Conservation (phyloP, 1,284 basidiomycete genomes). For the Lentinula novae-zelandiae region DNA sequence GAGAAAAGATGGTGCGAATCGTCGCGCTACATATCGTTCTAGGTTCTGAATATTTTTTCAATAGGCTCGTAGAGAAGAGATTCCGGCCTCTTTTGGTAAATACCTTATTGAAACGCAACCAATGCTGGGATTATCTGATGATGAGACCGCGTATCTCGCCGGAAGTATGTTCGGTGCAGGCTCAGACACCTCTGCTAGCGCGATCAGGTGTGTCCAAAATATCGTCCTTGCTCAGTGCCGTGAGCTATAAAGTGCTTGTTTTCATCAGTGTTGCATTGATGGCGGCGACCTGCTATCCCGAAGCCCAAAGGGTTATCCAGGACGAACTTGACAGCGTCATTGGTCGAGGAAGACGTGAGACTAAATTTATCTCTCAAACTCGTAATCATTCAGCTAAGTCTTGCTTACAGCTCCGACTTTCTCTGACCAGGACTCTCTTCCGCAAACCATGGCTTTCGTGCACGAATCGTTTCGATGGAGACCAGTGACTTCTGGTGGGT, state of each 20-base stretch:
- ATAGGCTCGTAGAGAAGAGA: slow-evolving; percentile 27
- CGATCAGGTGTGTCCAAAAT: slow-evolving; percentile 32
- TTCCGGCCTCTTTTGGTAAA: slow-evolving; percentile 47
- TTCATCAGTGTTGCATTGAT: slow-evolving; percentile 40
- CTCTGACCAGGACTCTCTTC: slow-evolving; percentile 46
- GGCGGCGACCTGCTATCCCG: slow-evolving; percentile 60
- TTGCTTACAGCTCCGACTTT: slow-evolving; percentile 41
- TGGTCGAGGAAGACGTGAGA: slow-evolving; percentile 47
- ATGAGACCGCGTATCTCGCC: slow-evolving; percentile 57
- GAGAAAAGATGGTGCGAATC: slow-evolving; percentile 11
- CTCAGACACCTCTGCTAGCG: slow-evolving; percentile 58
- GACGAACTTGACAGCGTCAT: slow-evolving; percentile 58
- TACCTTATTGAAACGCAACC: slow-evolving; percentile 52
- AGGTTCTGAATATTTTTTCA: not conserved
- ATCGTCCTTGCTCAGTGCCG: too few species aligned
- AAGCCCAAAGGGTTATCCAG: slow-evolving; percentile 51
- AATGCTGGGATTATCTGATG: slow-evolving; percentile 44
- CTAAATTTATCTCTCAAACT: not conserved
- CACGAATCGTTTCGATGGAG: slow-evolving; percentile 63
- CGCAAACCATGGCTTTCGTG: slow-evolving; percentile 59
- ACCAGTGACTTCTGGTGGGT: slow-evolving; percentile 52
- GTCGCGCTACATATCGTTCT: too few species aligned
- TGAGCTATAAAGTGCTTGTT: too few species aligned
- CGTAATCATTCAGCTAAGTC: not conserved
- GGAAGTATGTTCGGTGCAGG: slow-evolving; percentile 66